Evolutionary conservation across 1,139 yeast species (phyloP).

Genomic region (Suhomyces terraborum): DNA sequence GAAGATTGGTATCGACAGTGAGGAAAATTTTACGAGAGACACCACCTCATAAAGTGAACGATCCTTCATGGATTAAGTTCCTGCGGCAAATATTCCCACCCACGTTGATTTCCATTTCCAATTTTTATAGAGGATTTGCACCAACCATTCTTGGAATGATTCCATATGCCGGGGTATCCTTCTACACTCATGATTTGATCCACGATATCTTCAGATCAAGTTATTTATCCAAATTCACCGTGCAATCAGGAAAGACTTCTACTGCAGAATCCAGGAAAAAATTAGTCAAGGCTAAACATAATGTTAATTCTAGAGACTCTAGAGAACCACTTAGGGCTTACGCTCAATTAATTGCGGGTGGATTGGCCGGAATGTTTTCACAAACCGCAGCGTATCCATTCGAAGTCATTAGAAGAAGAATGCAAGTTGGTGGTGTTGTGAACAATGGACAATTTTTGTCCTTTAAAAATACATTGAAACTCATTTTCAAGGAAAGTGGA

Average conservation of each 20-base stretch:
- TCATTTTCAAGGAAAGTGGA: conserved; percentile 74
- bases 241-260: conserved; percentile 26
- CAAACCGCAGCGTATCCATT: conserved; percentile 98
- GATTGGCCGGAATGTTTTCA: conserved; percentile 89
- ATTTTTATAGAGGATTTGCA: conserved; percentile 91
- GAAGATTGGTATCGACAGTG: conserved; percentile 58
- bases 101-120: conserved; percentile 49
- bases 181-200: conserved; percentile 86
- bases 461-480: conserved; percentile 52
- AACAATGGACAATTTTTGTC: conserved; percentile 62
- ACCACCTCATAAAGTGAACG: conserved; percentile 46
- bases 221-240: conserved; percentile 57
- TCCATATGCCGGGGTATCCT: conserved; percentile 97
- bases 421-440: conserved; percentile 91
- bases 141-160: conserved; percentile 96
- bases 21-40: conserved; percentile 61
- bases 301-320: conserved; percentile 47
- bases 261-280: conserved; percentile 12
- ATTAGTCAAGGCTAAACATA: conserved; percentile 25
- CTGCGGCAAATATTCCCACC: conserved; percentile 38
- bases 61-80: conserved; percentile 41
- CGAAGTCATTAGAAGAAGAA: conserved; percentile 89
- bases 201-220: conserved; percentile 80
- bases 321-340: conserved; percentile 76
- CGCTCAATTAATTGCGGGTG: conserved; percentile 95